Evolutionary conservation across 2,329 filamentous ascomycete genomes (phyloP).

Genomic region (Chaetomium sp.): DNA sequence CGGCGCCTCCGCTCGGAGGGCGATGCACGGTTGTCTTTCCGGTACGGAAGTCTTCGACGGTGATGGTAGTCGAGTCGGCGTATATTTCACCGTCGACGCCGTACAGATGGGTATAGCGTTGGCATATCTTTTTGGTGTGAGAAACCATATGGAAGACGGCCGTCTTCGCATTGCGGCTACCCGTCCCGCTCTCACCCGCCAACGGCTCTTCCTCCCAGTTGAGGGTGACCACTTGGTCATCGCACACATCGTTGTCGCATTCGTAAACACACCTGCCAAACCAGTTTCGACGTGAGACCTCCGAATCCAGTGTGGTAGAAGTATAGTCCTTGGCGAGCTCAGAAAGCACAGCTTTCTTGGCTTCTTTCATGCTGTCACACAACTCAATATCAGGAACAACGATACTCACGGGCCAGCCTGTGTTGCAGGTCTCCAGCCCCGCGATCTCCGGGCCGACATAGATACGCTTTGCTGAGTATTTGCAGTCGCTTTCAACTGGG

Average conservation of each 20-base stretch:
- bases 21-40: slow-evolving; percentile 48
- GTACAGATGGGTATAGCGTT: slow-evolving; percentile 79
- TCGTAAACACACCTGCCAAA: slow-evolving; percentile 96
- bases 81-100: slow-evolving; percentile 79
- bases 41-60: slow-evolving; percentile 64
- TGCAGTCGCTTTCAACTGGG: slow-evolving; percentile 65
- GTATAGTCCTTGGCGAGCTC: slow-evolving; percentile 48
- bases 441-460: slow-evolving; percentile 62
- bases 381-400: slow-evolving; percentile 92
- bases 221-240: slow-evolving; percentile 86
- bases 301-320: slow-evolving; percentile 38
- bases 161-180: slow-evolving; percentile 65
- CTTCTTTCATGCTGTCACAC: slow-evolving; percentile 42
- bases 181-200: slow-evolving; percentile 23
- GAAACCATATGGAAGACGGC: slow-evolving; percentile 93
- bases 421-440: slow-evolving; percentile 59
- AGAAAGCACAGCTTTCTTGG: slow-evolving; percentile 35
- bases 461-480: slow-evolving; percentile 78
- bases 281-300: slow-evolving; percentile 57
- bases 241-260: slow-evolving; percentile 84
- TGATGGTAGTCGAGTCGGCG: slow-evolving; percentile 74
- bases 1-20: slow-evolving; percentile 54
- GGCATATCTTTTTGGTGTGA: slow-evolving; percentile 78
- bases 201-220: slow-evolving; percentile 71
- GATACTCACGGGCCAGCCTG: slow-evolving; percentile 76